phyloP scores from a whole-genome alignment of 352 stramenopile genomes.

The Phytopythium delawarense region DNA sequence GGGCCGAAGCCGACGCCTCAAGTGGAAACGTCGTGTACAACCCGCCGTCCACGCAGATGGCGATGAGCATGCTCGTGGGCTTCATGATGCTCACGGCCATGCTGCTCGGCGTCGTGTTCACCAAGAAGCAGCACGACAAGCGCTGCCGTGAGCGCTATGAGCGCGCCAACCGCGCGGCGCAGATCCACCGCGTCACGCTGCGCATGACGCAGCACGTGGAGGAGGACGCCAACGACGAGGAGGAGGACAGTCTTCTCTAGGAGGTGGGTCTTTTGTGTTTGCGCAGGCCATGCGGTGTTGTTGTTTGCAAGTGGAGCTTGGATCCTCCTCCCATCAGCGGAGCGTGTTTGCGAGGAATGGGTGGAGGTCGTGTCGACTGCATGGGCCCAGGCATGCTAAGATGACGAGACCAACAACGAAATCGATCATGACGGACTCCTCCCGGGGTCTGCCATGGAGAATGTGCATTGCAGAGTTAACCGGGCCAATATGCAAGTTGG shows the following conservation, averaged over 20 bases:
- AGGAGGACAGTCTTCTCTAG: constrained; percentile 60
- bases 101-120: constrained; percentile 49
- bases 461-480: not conserved
- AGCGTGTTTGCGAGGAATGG: not conserved
- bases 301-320: constrained; percentile 7
- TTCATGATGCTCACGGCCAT: constrained; percentile 54
- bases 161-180: constrained; percentile 53
- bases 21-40: constrained; percentile 24
- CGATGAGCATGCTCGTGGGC: constrained; percentile 50
- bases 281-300: not conserved
- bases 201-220: constrained; percentile 60
- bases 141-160: constrained; percentile 44
- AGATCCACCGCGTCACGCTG: constrained; percentile 74
- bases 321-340: not conserved
- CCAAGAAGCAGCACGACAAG: constrained; percentile 62
- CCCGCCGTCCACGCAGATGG: constrained; percentile 51
- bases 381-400: not conserved
- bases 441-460: too few species aligned
- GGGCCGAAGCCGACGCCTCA: too few species aligned
- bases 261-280: not conserved
- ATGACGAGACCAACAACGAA: not conserved
- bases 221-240: constrained; percentile 36
- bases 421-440: not conserved
- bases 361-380: not conserved
- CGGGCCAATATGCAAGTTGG: not conserved